Evolutionary conservation across 768 basidiomycete genomes (phyloP).

Genomic region (Boletus vermiculosoides): DNA sequence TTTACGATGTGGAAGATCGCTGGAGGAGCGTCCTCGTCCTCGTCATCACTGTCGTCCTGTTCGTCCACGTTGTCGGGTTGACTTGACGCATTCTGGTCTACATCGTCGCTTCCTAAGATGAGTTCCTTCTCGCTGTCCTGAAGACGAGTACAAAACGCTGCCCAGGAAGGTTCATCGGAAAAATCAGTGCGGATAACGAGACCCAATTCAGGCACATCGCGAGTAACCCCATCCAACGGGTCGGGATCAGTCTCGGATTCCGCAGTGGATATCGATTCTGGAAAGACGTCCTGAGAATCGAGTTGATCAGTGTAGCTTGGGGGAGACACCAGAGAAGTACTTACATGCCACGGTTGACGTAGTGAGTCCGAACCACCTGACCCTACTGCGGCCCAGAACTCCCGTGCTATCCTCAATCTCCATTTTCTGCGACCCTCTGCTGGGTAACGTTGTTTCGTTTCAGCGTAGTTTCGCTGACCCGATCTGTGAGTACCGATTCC

Average conservation of each 20-base stretch:
- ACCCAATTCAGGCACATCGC: conserved; percentile 51
- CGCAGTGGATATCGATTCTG: conserved; percentile 17
- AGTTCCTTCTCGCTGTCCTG: conserved; percentile 60
- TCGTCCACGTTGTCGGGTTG: conserved; percentile 23
- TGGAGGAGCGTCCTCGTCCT: conserved; percentile 33
- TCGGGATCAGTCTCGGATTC: conserved; percentile 46
- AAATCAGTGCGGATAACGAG: conserved; percentile 74
- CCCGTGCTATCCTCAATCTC: conserved; percentile 51
- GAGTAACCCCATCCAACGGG: conserved; percentile 47
- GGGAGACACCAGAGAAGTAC: background rate
- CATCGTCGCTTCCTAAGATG: conserved; percentile 26
- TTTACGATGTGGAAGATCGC: conserved; percentile 55
- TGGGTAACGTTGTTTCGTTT: conserved; percentile 45
- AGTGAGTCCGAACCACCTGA: conserved; percentile 22
- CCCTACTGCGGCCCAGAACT: conserved; percentile 41
- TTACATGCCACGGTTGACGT: conserved; percentile 6
- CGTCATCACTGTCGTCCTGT: conserved; percentile 24
- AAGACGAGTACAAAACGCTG: conserved; percentile 48
- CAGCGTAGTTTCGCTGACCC: conserved; percentile 41
- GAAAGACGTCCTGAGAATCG: conserved; percentile 14
- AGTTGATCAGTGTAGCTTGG: background rate
- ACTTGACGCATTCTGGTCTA: conserved; percentile 21
- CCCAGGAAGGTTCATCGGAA: conserved; percentile 66
- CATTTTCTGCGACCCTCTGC: conserved; percentile 56
- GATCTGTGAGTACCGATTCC: conserved; percentile 4